Evolutionary conservation across 2,329 filamentous ascomycete species (phyloP), one percentile per base, ranked within the genome.

Genomic region (Geosmithia putterillii): DNA sequence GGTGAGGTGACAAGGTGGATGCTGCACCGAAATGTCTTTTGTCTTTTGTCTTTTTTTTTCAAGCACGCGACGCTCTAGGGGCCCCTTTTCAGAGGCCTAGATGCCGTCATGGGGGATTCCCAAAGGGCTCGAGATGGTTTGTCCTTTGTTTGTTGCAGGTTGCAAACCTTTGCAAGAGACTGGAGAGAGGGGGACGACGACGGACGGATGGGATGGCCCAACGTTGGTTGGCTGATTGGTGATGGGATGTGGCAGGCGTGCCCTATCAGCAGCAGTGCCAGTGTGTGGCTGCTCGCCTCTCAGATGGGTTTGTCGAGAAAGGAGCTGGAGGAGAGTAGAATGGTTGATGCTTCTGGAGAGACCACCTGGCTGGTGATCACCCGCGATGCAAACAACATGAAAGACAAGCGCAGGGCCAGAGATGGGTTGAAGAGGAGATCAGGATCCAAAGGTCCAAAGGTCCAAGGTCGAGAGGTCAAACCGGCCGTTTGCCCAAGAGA

Each of bases 1-100:
- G 3, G 28, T 14, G 23, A 25, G 23, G 10, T 7, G 15, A 12
- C 10, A 12, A 7, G 28, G 10, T 32, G 6, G 15, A 12, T 19
- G 23, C 36, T 36, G 28, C 25, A 48, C 52, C 54, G 53, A 52
- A 51, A 47, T 51, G 52, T 50, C 49, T 48, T 48, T 12, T n/a
- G n/a, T n/a, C n/a, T n/a, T n/a, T n/a, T n/a, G n/a, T n/a, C n/a
- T n/a, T n/a, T n/a, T n/a, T n/a, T n/a, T n/a, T n/a, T n/a, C 10
- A 44, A 42, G 47, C 46, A 48, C n/a, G n/a, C n/a, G n/a, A n/a
- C n/a, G 52, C 48, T 55, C 52, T 61, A 57, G 47, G 10, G 9
- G 17, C 8, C 32, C n/a, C 20, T 17, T 40, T 18, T 20, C 19
- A 25, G 21, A 19, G 10, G 8, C 39, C 21, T 41, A 5, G 15